Percentiles rank a stretch among this genome's conserved stretches.
These are phyloP conservation scores for Agrocybe chaxingu DNA, from an alignment of 768 basidiomycete genomes.

Conservation along the genomic window DNA sequence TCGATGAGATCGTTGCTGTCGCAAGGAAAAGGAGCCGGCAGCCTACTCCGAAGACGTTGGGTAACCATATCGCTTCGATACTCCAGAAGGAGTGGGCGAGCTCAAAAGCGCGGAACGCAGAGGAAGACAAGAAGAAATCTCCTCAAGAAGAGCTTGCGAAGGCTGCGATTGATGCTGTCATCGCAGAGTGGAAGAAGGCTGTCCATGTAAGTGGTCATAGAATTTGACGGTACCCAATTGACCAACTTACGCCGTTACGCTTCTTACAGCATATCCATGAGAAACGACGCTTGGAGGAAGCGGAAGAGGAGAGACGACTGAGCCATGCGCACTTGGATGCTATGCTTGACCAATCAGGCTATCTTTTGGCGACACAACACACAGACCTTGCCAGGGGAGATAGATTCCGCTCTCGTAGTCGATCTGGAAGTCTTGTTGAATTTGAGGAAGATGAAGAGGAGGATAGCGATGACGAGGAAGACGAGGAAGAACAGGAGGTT, in stretches of 20 bases:
- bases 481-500: constrained; percentile 28
- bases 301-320: constrained; percentile 74
- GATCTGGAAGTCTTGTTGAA: constrained; percentile 49
- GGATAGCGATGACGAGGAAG: constrained; percentile 30
- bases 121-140: constrained; percentile 57
- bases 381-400: constrained; percentile 58
- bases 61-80: constrained; percentile 58
- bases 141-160: constrained; percentile 65
- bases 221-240: not conserved
- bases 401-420: constrained; percentile 46
- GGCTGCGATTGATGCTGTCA: constrained; percentile 65
- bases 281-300: constrained; percentile 55
- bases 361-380: constrained; percentile 82
- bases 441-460: constrained; percentile 17
- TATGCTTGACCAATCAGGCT: constrained; percentile 85
- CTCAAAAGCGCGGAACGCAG: constrained; percentile 59
- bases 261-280: constrained; percentile 66
- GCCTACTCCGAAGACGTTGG: constrained; percentile 33
- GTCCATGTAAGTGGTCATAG: constrained; percentile 59
- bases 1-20: constrained; percentile 39
- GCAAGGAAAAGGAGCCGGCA: constrained; percentile 24
- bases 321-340: constrained; percentile 88
- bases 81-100: constrained; percentile 77
- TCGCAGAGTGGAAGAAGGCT: constrained; percentile 84
- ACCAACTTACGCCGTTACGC: constrained; percentile 1